phyloP scores from a whole-genome alignment of 2,329 filamentous ascomycete species.

The Scleromitrula shiraiana region DNA sequence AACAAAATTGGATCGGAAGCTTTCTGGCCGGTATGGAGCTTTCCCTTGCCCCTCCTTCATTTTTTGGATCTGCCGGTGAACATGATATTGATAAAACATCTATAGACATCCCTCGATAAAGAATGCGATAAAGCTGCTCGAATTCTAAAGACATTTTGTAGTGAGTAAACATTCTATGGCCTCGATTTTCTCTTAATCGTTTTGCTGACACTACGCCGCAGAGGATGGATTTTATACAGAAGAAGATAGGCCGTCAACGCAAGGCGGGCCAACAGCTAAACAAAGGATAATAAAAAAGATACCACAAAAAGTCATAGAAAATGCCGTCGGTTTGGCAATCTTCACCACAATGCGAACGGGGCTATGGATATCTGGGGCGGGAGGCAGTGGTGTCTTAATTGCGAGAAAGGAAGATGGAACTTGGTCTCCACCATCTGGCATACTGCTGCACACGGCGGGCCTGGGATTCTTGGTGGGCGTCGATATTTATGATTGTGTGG shows the following conservation, averaged over 20 bases:
- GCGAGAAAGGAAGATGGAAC: slow-evolving; percentile 74
- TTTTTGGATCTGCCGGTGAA: neutral
- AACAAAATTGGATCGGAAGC: slow-evolving; percentile 76
- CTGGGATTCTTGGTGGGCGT: slow-evolving; percentile 85
- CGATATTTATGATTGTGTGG: slow-evolving; percentile 91
- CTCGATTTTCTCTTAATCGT: slow-evolving; percentile 2
- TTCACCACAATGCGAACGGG: slow-evolving; percentile 95
- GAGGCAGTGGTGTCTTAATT: slow-evolving; percentile 80
- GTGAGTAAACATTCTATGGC: slow-evolving; percentile 38
- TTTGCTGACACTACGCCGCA: slow-evolving; percentile 23
- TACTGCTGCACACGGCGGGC: slow-evolving; percentile 81
- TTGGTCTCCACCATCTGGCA: slow-evolving; percentile 86
- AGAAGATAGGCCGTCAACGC: slow-evolving; percentile 29
- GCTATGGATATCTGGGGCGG: slow-evolving; percentile 83
- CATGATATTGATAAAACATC: neutral
- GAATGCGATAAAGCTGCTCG: slow-evolving; percentile 88
- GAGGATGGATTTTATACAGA: slow-evolving; percentile 62
- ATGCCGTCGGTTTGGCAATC: slow-evolving; percentile 83
- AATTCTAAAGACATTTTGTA: slow-evolving; percentile 84
- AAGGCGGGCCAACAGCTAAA: slow-evolving; percentile 36
- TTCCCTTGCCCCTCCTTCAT: neutral
- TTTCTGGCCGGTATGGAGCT: slow-evolving; percentile 56
- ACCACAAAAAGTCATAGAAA: slow-evolving; percentile 73
- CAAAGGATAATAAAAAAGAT: slow-evolving; percentile 70
- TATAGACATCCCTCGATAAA: slow-evolving; percentile 61